Base-by-base conservation (phyloP, 2,329 filamentous ascomycete genomes). In the Laburnicola sp. region DNA sequence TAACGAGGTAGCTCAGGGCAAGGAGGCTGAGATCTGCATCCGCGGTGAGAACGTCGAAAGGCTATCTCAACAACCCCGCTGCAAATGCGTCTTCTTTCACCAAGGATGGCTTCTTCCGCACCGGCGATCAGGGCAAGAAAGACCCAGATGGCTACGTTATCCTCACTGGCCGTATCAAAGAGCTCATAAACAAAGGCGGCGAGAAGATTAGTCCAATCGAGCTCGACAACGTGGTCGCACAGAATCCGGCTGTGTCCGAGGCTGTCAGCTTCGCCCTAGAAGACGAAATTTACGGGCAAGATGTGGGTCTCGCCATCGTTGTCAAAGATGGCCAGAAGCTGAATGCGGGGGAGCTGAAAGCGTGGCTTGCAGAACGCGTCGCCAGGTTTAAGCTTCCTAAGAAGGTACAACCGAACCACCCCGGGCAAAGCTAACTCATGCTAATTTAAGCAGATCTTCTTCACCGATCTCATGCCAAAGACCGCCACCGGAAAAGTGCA, bases 401-500 rank as follows among this genome's bases (percentile, higher is more conserved):
- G 77, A 86, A 89, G 80, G 87, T 89, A 67, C 66, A 78, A 69
- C n/a, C 23, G 23, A 44, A 28, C 25, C 25, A 26, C 30, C 27
- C 23, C 21, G 23, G 10, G 26, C 38, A 11, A 43, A 36, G 16
- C 9, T 9, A 62, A 41, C 37, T 56, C 23, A 46, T 49, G 37
- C 62, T 64, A 51, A 69, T 57, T 45, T 34, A 35, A 46, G 32
- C 49, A 88, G 86, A 78, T 92, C 31, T 94, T 88, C 77, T 91
- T 94, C 63, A 89, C 89, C 31, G 82, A 90, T 51, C 76, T 86
- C 58, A 95, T 95, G 85, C 90, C 90, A 56, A 95, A 95, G 81
- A 93, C 91, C 3, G 89, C 90, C n/a, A 95, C 90, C 4, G 90
- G 90, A 49, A 95, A 95, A 79, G 88, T 95, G 52, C 90, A 95